Base-by-base conservation (phyloP, 768 basidiomycete species). In the Boletus tomentosulus region DNA sequence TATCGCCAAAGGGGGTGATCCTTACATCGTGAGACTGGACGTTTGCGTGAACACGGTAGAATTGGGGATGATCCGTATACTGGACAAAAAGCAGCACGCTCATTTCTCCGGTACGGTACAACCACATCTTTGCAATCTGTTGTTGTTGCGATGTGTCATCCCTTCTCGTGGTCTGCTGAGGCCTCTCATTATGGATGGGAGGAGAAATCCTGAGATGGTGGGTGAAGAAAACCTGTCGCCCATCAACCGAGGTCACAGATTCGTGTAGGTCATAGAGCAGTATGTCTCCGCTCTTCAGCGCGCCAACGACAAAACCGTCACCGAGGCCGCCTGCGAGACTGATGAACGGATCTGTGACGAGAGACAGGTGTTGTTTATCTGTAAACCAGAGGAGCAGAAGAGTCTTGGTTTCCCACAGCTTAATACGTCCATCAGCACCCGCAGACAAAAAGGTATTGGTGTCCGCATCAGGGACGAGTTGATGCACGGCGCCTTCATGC, bases 351-450 rank as follows among this genome's bases (percentile, higher is more conserved):
- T 86, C 84, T 2, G 74, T 69, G 2, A 78, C 59, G 13, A 75
- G 65, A 11, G 66, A 65, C 31, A 62, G 57, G 2, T 56, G 52
- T 16, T 73, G 72, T 24, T 60, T 64, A 16, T 75, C 69, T 19
- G 84, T 87, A 1, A 82, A 78, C 89, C 88, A 92, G 22, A 85
- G 48, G 54, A 84, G 85, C n/a, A 56, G 60, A 13, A 82, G 66
- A 4, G 70, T 71, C 58, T 76, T 80, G 15, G 77, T 70, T 53
- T 86, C 79, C 91, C 91, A 92, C 3, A 93, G 57, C 65, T 91
- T 92, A 58, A 89, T 76, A 24, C 72, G 69, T 0, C 88, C 88
- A 58, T 92, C 88, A 1, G 72, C 64, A 6, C 80, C 82, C 1
- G 73, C 83, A 5, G 83, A 86, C 35, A 82, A 68, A 37, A 82